Conservation (phyloP, 257 asterid species). For the Solanum chilense region DNA sequence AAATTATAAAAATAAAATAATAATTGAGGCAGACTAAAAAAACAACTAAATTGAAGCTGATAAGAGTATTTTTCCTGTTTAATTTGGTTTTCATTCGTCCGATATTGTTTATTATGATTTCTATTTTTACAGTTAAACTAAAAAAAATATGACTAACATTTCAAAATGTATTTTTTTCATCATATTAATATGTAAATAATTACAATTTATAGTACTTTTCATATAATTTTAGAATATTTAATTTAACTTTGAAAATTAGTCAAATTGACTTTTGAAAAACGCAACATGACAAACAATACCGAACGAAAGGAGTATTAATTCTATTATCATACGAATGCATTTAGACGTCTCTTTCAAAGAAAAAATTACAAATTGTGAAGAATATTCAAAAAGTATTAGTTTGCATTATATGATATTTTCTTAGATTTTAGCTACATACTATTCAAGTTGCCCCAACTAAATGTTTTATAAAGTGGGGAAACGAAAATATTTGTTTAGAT, state of each 20-base stretch:
- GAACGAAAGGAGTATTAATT: fast-evolving
- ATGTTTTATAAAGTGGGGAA: background rate
- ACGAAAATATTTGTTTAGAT: background rate
- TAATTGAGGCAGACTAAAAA: background rate
- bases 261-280: too few species aligned
- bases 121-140: too few species aligned
- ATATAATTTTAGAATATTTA: too few species aligned
- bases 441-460: background rate
- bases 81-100: background rate
- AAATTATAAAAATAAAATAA: background rate
- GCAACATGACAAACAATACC: too few species aligned
- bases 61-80: background rate
- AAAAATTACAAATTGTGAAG: background rate
- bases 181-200: too few species aligned
- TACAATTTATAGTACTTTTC: too few species aligned
- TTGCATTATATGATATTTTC: background rate
- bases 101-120: fast-evolving
- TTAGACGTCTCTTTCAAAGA: background rate
- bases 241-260: too few species aligned
- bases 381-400: too few species aligned
- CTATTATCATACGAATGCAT: background rate
- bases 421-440: background rate
- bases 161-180: too few species aligned
- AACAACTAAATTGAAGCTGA: too few species aligned
- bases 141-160: too few species aligned